phyloP scores from a whole-genome alignment of 78 protist genomes.

The Speleostelium caveatum region DNA sequence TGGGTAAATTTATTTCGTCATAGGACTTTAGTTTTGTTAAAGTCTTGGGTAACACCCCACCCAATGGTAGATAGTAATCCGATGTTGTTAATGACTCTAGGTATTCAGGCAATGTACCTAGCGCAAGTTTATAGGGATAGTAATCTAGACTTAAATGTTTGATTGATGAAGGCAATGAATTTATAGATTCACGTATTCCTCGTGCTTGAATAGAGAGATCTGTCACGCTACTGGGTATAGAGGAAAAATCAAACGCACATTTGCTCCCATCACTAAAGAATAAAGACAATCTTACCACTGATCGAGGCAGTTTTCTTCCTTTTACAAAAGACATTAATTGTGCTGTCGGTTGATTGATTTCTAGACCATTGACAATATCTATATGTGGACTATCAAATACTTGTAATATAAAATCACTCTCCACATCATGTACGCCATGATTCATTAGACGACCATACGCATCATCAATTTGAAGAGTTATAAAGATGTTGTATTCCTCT shows the following conservation, averaged over 20 bases:
- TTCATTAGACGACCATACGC: not conserved
- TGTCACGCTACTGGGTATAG: not conserved
- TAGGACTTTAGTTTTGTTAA: not conserved
- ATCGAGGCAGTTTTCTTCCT: not conserved
- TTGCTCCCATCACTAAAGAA: not conserved
- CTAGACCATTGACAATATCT: not conserved
- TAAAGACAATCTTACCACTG: not conserved
- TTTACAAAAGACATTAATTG: not conserved
- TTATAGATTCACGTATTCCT: not conserved
- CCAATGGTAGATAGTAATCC: not conserved
- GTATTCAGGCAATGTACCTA: not conserved
- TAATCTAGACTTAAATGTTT: not conserved
- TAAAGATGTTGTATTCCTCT: not conserved
- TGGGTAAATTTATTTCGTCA: not conserved
- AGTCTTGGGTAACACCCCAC: not conserved
- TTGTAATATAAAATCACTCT: not conserved
- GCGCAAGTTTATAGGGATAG: not conserved
- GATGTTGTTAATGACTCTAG: not conserved
- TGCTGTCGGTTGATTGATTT: not conserved
- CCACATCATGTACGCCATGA: not conserved
- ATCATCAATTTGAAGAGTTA: not conserved
- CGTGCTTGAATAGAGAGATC: not conserved
- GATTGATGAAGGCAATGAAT: not conserved
- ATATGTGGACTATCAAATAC: not conserved
- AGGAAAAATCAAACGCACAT: not conserved